Base-by-base conservation (phyloP, 108 stramenopile genomes). In the Pseudonitzschia delicatissima region DNA sequence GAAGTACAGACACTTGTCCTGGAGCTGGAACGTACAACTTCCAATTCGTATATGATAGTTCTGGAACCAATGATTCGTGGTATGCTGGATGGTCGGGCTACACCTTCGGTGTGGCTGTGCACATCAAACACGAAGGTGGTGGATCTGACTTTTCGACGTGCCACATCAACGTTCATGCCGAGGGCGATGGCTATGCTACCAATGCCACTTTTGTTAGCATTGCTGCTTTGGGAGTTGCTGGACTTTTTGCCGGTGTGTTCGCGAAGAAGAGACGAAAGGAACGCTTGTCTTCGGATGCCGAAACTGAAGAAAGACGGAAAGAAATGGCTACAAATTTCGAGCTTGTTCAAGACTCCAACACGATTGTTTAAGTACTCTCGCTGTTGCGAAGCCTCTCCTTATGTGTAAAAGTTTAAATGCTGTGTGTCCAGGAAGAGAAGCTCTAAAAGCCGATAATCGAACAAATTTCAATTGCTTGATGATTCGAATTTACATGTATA, bases 61-160 rank as follows among this genome's bases (percentile, higher is more conserved):
- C 9, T 36, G 60, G 60, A 23, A 44, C 8, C 21, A 2, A 18
- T 18, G 23, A 42, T 21, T 33, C 25, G 11, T 40, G 36, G 39
- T 61, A 40, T 36, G 28, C 60, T 61, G 60, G 39, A 40, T 61
- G 60, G 60, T 21, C 37, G 11, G 60, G 60, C 37, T 61, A 39
- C 60, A 40, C 20, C 37, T 26, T 40, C 25, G 60, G 60, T n/a
- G 27, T 61, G 39, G 37, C 32, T 4, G 37, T 61, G 20, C 60
- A 61, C 20, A 39, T 61, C 21, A 61, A 61, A 61, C 60, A 61
- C 37, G 60, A 61, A 12, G 39, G 39, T 26, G 60, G 39, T 2
- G 60, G 60, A 20, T 25, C 36, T 40, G 60, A 61, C 34, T 61
- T 26, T 23, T 35, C 60, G 3, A 61, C 60, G 13, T 61, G 60